Percentiles rank a stretch among this genome's conserved stretches.
Conservation (phyloP, 345 rosid species). For the Camelina neglecta region DNA sequence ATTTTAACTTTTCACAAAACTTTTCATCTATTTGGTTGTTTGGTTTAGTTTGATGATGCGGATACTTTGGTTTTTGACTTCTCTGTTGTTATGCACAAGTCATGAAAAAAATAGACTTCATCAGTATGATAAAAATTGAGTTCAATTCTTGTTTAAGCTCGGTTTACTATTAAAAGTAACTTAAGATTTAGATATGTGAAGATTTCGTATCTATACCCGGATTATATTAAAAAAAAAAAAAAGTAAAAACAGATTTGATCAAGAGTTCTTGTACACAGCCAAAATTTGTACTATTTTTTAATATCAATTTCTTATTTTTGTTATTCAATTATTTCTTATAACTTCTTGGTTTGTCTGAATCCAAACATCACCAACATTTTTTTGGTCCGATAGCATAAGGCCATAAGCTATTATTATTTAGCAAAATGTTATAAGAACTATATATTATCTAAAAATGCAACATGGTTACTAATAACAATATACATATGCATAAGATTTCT, state of each 20-base stretch:
- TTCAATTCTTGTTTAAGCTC: background rate
- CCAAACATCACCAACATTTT: background rate
- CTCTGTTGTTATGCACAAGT: background rate
- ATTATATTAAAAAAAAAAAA: too few relatives aligned
- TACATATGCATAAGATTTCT: background rate
- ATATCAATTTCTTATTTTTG: background rate
- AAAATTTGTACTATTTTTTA: background rate
- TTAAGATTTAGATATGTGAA: background rate
- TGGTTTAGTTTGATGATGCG: background rate
- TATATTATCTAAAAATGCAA: too few relatives aligned
- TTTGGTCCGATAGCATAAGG: background rate
- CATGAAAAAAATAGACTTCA: background rate
- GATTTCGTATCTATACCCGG: background rate
- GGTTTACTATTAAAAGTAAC: background rate
- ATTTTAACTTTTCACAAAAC: background rate
- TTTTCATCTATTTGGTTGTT: background rate
- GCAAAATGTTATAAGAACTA: background rate
- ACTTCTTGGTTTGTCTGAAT: background rate
- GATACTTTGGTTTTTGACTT: background rate
- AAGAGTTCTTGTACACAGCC: background rate
- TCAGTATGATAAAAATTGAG: background rate
- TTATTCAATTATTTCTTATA: background rate
- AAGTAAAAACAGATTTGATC: background rate
- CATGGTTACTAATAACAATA: too few relatives aligned
- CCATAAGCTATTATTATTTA: background rate